Evolutionary conservation across 2,329 filamentous ascomycete species (phyloP).

Genomic region (Diaporthe caulivora): DNA sequence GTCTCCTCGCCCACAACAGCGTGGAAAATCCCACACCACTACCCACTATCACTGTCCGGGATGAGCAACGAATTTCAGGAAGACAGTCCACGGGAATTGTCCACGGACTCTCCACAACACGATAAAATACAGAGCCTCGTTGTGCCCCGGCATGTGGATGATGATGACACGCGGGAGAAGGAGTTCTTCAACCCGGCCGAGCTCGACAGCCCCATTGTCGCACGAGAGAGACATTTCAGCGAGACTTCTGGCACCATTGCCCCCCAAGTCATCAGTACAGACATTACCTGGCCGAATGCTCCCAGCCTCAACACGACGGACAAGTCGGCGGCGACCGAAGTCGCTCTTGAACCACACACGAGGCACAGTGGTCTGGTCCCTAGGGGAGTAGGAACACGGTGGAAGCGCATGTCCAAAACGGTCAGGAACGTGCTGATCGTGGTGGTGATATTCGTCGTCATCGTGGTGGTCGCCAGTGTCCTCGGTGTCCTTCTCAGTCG

Average conservation of each 20-base stretch:
- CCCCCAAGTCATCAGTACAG: constrained; percentile 17
- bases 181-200: constrained; percentile 21
- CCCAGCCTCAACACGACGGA: not conserved
- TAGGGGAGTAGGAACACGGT: constrained; percentile 10
- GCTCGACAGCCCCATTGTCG: constrained; percentile 16
- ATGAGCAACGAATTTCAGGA: constrained; percentile 5
- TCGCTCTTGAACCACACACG: not conserved
- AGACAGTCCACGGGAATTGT: not conserved
- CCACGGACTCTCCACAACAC: not conserved
- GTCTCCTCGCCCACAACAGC: not conserved
- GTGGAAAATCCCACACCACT: not conserved
- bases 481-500: constrained; percentile 19
- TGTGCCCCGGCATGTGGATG: not conserved
- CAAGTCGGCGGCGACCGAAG: not conserved
- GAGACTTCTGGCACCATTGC: constrained; percentile 19
- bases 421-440: constrained; percentile 14
- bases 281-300: not conserved
- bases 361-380: constrained; percentile 4
- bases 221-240: constrained; percentile 28
- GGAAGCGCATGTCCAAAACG: constrained; percentile 12
- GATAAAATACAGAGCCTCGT: not conserved
- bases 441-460: not conserved
- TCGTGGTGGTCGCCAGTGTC: constrained; percentile 15
- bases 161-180: not conserved
- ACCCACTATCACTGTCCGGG: not conserved